phyloP scores from a whole-genome alignment of 2,329 filamentous ascomycete species.

The Acrodontium crateriforme region DNA sequence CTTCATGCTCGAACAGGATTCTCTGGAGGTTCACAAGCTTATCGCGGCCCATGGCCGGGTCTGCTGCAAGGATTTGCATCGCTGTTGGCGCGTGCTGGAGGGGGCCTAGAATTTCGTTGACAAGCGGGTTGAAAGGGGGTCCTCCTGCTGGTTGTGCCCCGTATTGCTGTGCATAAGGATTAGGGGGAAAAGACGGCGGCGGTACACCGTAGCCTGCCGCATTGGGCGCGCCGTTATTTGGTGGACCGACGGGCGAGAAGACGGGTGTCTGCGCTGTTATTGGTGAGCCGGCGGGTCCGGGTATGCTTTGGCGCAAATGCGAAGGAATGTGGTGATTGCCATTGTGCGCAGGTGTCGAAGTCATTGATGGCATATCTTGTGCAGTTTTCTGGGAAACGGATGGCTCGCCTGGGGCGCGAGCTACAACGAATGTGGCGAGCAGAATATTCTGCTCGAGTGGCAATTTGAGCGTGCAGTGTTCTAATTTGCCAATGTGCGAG shows the following conservation, averaged over 20 bases:
- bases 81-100: conserved; percentile 30
- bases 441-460: conserved; percentile 62
- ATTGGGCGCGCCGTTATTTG: conserved; percentile 18
- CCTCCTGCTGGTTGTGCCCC: conserved; percentile 19
- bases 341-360: not conserved
- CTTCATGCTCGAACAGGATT: conserved; percentile 52
- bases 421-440: conserved; percentile 72
- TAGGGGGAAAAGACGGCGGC: conserved; percentile 21
- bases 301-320: conserved; percentile 19
- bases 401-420: conserved; percentile 34
- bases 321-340: conserved; percentile 2
- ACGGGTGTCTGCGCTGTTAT: conserved; percentile 16
- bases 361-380: not conserved
- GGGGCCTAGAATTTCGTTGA: conserved; percentile 29
- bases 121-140: conserved; percentile 21
- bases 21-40: conserved; percentile 62
- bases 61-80: conserved; percentile 23
- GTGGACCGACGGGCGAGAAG: conserved; percentile 4
- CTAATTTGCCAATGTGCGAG: conserved; percentile 78
- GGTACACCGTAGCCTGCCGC: conserved; percentile 13
- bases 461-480: conserved; percentile 63
- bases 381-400: conserved; percentile 4
- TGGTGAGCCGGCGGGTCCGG: conserved; percentile 20
- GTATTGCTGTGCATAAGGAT: conserved; percentile 26
- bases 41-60: conserved; percentile 25